Conservation (phyloP, 495 filamentous ascomycete genomes). For the Daldinia bambusicola region DNA sequence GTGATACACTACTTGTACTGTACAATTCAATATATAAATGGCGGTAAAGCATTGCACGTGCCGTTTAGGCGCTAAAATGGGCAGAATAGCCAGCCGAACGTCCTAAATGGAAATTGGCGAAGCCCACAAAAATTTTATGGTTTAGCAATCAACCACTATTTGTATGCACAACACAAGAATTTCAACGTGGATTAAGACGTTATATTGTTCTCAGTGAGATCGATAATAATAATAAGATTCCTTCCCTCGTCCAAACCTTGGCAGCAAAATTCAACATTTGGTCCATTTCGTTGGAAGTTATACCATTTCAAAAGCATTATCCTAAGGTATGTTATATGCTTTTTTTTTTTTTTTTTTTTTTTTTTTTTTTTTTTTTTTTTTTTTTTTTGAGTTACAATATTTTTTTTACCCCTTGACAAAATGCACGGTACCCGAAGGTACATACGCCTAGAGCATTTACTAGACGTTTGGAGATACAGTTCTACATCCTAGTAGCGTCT, state of each 20-base stretch:
- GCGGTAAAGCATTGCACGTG: constrained; percentile 39
- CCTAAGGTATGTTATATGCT: background rate
- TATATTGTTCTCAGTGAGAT: background rate
- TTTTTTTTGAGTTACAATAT: too few species aligned
- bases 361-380: too few species aligned
- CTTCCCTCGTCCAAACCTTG: background rate
- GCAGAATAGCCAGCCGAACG: constrained; percentile 24
- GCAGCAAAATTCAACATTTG: background rate
- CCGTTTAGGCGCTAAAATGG: constrained; percentile 23
- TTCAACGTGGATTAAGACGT: constrained; percentile 15
- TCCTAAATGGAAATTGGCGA: constrained; percentile 34
- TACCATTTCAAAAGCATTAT: background rate
- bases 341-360: background rate
- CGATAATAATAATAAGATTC: constrained; percentile 6
- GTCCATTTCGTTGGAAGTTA: background rate
- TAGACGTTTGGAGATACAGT: too few species aligned
- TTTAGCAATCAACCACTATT: constrained; percentile 24
- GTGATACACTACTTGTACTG: background rate
- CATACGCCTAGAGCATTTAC: too few species aligned
- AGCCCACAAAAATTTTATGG: constrained; percentile 42
- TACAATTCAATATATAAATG: background rate
- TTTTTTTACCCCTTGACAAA: too few species aligned
- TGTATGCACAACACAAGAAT: constrained; percentile 31
- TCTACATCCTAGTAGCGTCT: background rate
- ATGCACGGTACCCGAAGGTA: too few species aligned